phyloP scores from a whole-genome alignment of 2,329 filamentous ascomycete genomes.

The Penicillium sp. region DNA sequence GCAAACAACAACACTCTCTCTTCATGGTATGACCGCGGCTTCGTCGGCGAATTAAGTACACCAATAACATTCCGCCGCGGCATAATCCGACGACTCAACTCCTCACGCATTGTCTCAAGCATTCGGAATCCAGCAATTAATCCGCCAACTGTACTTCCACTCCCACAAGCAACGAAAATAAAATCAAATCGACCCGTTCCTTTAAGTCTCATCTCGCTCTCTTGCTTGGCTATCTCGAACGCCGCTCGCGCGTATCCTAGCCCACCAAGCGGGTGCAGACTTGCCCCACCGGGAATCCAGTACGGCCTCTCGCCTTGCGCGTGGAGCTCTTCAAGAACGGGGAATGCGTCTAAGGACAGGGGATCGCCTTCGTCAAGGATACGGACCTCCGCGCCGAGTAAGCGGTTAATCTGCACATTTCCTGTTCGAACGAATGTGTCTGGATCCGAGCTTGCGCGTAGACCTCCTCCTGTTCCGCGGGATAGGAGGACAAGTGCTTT shows the following conservation, averaged over 20 bases:
- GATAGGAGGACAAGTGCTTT: slow-evolving; percentile 33
- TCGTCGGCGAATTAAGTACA: slow-evolving; percentile 39
- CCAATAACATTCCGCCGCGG: slow-evolving; percentile 33
- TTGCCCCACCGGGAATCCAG: slow-evolving; percentile 43
- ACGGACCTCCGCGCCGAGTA: slow-evolving; percentile 50
- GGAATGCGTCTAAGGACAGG: slow-evolving; percentile 20
- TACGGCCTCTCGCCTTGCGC: slow-evolving; percentile 29
- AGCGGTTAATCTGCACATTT: slow-evolving; percentile 34
- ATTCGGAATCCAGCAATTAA: slow-evolving; percentile 41
- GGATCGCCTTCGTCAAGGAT: slow-evolving; percentile 61
- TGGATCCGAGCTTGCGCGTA: slow-evolving; percentile 21
- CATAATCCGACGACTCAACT: neutral
- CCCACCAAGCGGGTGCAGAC: slow-evolving; percentile 37
- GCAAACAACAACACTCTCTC: slow-evolving; percentile 36
- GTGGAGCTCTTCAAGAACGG: slow-evolving; percentile 30
- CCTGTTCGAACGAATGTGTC: slow-evolving; percentile 27
- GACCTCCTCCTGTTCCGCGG: slow-evolving; percentile 33
- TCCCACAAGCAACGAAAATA: slow-evolving; percentile 42
- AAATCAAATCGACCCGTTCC: slow-evolving; percentile 36
- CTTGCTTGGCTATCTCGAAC: slow-evolving; percentile 37
- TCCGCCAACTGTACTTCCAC: slow-evolving; percentile 41
- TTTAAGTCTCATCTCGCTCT: slow-evolving; percentile 19
- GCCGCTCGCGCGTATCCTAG: slow-evolving; percentile 40
- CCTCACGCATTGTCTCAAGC: slow-evolving; percentile 26
- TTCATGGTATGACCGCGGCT: slow-evolving; percentile 33